Base-by-base conservation (phyloP, 257 asterid species). In the Catharanthus roseus region DNA sequence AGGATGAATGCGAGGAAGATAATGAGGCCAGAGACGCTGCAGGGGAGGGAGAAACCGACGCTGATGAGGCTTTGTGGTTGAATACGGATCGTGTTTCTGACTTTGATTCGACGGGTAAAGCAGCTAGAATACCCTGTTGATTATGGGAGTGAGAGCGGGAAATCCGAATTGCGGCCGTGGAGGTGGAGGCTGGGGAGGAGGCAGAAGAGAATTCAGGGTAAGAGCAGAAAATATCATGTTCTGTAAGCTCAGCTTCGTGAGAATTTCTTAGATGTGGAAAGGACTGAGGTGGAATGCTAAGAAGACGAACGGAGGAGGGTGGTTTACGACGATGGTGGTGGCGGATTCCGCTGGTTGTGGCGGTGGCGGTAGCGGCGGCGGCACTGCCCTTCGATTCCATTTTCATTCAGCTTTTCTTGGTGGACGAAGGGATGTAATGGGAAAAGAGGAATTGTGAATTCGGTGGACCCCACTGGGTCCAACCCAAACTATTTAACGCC, bases 21-120 rank as follows among this genome's bases (percentile, higher is more conserved):
- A 68, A 26, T 0, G 69, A 55, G 16, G 29, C 66, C 9, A 71
- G 71, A 38, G 73, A 67, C 1, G 64, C 34, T 12, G 45, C 33
- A 9, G 62, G 29, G 18, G 68, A 54, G 4, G 71, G 70, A 23
- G 69, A 58, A 41, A 33, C 31, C 19, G 77, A 50, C 8, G 70
- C 58, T 1, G 79, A 41, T n/a, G 88, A 77, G 2, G 86, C 88
- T 85, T 80, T 87, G 85, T 80, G 93, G 85, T 84, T 85, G 80
- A 87, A 85, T 0, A 87, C 85, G 66, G 90, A 80, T 19, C 73
- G 77, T 54, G 51, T 47, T 11, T 78, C 87, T 72, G 82, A 71
- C 50, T 67, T 38, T 0, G 39, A 6, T 45, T 67, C 57, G 26
- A 77, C 79, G 39, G 86, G 77, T 34, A 89, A 67, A 16, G 90